Conservation (phyloP, 116 monocot species). For the Iris pallida region DNA sequence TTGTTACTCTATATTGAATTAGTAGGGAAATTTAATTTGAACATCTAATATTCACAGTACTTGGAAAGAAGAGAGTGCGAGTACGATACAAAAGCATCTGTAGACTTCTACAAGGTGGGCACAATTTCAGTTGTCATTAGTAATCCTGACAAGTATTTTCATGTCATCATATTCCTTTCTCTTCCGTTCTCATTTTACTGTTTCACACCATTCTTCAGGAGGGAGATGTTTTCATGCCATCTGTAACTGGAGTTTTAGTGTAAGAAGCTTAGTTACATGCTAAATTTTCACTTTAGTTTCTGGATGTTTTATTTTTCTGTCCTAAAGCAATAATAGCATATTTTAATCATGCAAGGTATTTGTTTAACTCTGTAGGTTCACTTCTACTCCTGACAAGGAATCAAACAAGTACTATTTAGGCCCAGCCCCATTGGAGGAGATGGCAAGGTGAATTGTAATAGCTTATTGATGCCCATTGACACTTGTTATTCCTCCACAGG, state of each 20-base stretch:
- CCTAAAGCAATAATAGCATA: background rate
- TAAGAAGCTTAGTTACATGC: conserved; percentile 24
- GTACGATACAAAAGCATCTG: conserved; percentile 58
- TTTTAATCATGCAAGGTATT: background rate
- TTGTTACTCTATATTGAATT: background rate
- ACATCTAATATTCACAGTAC: conserved; percentile 43
- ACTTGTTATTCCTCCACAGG: too few species aligned
- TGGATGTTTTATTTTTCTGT: background rate
- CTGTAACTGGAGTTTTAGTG: conserved; percentile 59
- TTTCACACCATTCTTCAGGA: conserved; percentile 37
- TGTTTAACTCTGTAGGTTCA: conserved; percentile 44
- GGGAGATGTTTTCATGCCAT: conserved; percentile 37
- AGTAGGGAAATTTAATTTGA: background rate
- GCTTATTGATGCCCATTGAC: background rate
- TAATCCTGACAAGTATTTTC: background rate
- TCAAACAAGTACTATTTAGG: conserved; percentile 83
- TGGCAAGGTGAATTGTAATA: conserved; percentile 59
- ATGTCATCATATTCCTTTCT: background rate
- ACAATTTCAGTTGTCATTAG: background rate
- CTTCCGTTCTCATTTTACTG: background rate
- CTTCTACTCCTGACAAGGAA: conserved; percentile 66
- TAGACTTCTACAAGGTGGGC: conserved; percentile 68
- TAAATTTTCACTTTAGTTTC: background rate
- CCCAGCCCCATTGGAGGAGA: conserved; percentile 81
- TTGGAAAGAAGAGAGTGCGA: conserved; percentile 89